Evolutionary conservation across 371 early-diverging fungal genomes (phyloP), one percentile per base, ranked within the genome.

Genomic region (Mucor piriformis): DNA sequence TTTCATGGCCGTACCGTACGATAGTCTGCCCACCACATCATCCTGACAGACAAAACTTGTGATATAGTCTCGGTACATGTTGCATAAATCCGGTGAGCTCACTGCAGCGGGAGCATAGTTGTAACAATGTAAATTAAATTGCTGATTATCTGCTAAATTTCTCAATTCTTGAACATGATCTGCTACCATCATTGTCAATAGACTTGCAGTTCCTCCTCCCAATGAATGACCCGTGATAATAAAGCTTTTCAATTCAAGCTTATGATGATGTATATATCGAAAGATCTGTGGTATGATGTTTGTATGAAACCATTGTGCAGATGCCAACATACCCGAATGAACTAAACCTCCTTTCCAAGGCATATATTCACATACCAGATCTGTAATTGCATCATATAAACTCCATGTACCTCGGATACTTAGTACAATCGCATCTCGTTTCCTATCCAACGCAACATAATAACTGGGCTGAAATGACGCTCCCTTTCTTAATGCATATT

Each of bases 391-490:
- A 61, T 94, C 94, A 52, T 85, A 83, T 2, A 87, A 66, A 40
- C 89, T 93, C 92, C 90, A 85, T 1, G 92, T 92, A 15, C 94
- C 94, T 18, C 94, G 85, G 29, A 94, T 90, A 15, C 83, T 82
- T 11, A 93, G 72, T 12, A 93, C 88, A 34, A 94, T 76, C 0
- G 90, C 79, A 47, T 86, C 73, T 47, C 82, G 69, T 10, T 74
- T 74, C 16, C 84, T 76, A 59, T 93, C 94, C 21, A 84, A 63
- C 3, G 88, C 82, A 0, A 93, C 79, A 63, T 85, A 90, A 52
- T 92, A 91, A 64, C 86, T 85, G 0, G 92, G 94, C 24, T 86
- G 86, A 51, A 93, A 94, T 7, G 91, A 87, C 4, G 76, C 71
- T 0, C 75, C 79, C 33, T 84, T 81, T 47, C 82, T 72, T 35